These are phyloP conservation scores for Pichia sp. DNA, from an alignment of 1,139 yeast genomes.

Conservation along the genomic window DNA sequence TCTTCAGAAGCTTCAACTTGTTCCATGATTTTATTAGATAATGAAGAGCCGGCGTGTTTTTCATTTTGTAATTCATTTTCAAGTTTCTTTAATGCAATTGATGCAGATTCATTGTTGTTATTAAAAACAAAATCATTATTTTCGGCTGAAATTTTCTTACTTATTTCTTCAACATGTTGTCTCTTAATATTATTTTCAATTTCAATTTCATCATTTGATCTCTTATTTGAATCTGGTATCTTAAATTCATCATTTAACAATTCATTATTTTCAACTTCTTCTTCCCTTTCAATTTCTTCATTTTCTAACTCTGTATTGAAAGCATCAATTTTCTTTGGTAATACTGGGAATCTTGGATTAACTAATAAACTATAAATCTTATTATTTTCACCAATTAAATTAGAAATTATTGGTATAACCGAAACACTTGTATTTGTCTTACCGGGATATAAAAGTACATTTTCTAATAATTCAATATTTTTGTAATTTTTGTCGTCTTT, in stretches of 20 bases:
- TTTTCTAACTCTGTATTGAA: conserved; percentile 15
- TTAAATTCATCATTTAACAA: neutral
- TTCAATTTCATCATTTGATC: conserved; percentile 6
- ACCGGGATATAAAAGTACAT: conserved; percentile 60
- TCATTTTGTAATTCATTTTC: conserved; percentile 5
- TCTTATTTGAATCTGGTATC: conserved; percentile 1
- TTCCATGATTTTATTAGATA: neutral
- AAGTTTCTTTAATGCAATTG: conserved; percentile 6
- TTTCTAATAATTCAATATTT: conserved; percentile 39
- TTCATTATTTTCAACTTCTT: conserved; percentile 5
- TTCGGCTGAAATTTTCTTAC: conserved; percentile 8
- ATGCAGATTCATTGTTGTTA: conserved; percentile 3
- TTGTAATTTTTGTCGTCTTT: conserved; percentile 27
- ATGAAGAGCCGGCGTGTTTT: neutral
- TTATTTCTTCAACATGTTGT: conserved; percentile 4
- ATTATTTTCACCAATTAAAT: conserved; percentile 36
- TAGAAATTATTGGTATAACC: conserved; percentile 61
- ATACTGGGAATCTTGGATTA: conserved; percentile 75
- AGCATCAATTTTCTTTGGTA: conserved; percentile 19
- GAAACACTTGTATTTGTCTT: conserved; percentile 23
- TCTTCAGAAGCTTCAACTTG: conserved; percentile 1
- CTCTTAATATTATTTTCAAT: neutral
- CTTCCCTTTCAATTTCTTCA: conserved; percentile 9
- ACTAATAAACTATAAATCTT: conserved; percentile 47
- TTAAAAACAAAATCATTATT: conserved; percentile 15